phyloP scores from a whole-genome alignment of 441 rosid species.

The Theobroma grandiflorum region DNA sequence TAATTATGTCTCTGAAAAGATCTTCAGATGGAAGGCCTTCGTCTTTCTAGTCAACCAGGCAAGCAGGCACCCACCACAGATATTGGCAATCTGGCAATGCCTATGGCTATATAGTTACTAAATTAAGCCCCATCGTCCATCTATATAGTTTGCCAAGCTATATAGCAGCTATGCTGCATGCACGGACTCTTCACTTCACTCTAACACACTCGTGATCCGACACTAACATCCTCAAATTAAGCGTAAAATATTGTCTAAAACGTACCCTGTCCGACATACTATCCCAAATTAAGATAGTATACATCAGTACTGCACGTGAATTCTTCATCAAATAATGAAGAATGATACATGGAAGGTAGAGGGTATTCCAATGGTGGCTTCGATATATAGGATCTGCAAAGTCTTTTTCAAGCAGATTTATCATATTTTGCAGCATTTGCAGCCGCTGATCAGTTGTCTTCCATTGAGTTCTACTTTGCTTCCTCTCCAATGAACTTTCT shows the following conservation, averaged over 20 bases:
- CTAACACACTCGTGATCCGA: no score
- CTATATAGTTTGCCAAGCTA: background rate
- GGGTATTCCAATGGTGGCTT: background rate
- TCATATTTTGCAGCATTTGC: background rate
- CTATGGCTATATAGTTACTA: background rate
- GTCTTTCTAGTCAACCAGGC: background rate
- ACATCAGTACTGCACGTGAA: background rate
- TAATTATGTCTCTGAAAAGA: background rate
- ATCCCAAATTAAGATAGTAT: no score
- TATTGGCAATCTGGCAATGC: background rate
- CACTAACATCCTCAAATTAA: no score
- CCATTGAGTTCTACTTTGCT: background rate
- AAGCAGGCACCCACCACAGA: background rate
- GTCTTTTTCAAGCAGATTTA: slow-evolving; percentile 15
- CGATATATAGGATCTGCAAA: background rate
- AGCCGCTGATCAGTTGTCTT: background rate
- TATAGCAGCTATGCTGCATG: no score
- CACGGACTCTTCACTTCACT: no score
- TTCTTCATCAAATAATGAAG: background rate
- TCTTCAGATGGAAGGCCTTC: background rate
- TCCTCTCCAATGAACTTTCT: background rate
- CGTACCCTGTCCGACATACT: no score
- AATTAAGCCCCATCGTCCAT: background rate
- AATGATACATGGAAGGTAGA: background rate
- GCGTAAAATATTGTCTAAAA: no score